Conservation (phyloP, 1,284 basidiomycete genomes). For the Pseudozyma flocculosa region DNA sequence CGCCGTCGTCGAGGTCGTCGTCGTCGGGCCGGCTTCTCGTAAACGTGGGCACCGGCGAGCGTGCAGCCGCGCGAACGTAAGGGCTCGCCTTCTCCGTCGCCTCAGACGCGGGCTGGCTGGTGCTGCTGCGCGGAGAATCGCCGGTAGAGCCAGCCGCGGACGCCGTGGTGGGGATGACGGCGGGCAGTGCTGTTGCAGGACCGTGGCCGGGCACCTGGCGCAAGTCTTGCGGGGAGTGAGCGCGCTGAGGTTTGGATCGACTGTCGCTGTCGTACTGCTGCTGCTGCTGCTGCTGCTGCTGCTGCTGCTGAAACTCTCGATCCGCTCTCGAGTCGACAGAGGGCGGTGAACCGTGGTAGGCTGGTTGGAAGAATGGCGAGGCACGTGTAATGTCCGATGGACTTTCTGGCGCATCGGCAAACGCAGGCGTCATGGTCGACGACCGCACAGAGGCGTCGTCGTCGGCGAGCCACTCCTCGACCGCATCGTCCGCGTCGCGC, state of each 20-base stretch:
- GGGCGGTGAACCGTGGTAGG: background rate
- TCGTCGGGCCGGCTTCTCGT: background rate
- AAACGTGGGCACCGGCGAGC: background rate
- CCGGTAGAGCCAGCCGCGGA: too few relatives aligned
- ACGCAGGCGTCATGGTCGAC: slow-evolving; percentile 8
- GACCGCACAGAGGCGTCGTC: slow-evolving; percentile 14
- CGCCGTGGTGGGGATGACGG: too few relatives aligned
- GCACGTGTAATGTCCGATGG: slow-evolving; percentile 10
- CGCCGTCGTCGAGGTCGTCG: background rate
- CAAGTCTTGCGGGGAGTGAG: too few relatives aligned
- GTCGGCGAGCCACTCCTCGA: slow-evolving; percentile 22
- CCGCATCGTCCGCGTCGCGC: slow-evolving; percentile 14
- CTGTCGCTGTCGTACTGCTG: too few relatives aligned
- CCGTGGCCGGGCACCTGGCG: too few relatives aligned
- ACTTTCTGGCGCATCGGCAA: slow-evolving; percentile 10
- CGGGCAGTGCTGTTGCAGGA: too few relatives aligned
- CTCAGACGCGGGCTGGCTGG: background rate
- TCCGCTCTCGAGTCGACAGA: background rate
- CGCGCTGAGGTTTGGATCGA: too few relatives aligned
- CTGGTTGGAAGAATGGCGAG: slow-evolving; percentile 5
- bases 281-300: too few relatives aligned
- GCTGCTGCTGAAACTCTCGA: background rate
- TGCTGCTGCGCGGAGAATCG: background rate
- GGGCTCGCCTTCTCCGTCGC: background rate
- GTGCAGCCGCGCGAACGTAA: background rate